phyloP scores from a whole-genome alignment of 805 yeast genomes.

The Monosporozyma solicola region DNA sequence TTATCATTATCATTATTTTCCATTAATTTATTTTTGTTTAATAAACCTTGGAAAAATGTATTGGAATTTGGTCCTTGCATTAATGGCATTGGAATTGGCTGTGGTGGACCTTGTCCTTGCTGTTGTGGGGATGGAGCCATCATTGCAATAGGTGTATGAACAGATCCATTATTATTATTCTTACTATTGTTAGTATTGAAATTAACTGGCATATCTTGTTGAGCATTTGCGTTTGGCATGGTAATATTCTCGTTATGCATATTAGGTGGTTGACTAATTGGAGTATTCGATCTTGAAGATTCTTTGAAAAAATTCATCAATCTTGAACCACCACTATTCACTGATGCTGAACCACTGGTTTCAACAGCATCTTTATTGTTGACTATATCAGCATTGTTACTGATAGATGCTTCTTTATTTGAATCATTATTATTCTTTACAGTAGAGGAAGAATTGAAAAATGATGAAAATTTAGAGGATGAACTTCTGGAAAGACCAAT shows the following conservation, averaged over 20 bases:
- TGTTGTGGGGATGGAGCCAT: constrained; percentile 1
- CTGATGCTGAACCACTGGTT: not conserved
- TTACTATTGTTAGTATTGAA: not conserved
- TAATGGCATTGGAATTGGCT: constrained; percentile 8
- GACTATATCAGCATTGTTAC: not conserved
- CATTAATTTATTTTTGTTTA: constrained; percentile 20
- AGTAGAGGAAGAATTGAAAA: constrained; percentile 20
- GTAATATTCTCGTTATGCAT: not conserved
- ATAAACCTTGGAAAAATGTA: constrained; percentile 25
- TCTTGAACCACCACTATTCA: constrained; percentile 18
- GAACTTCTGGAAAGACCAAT: constrained; percentile 10
- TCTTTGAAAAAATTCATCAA: constrained; percentile 26
- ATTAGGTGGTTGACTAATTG: constrained; percentile 2
- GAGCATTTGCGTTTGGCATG: not conserved
- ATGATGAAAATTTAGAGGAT: constrained; percentile 31
- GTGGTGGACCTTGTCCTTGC: not conserved
- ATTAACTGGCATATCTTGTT: not conserved
- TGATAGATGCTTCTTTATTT: not conserved
- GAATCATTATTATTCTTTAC: constrained; percentile 3
- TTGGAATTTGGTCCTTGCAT: constrained; percentile 14
- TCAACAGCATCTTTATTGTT: not conserved
- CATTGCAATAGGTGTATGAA: constrained; percentile 2
- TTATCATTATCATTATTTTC: not conserved
- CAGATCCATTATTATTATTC: not conserved
- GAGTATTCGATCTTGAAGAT: constrained; percentile 6